These are phyloP conservation scores for Eucalyptus urophylla DNA, from an alignment of 345 rosid genomes.

Conservation along the genomic window DNA sequence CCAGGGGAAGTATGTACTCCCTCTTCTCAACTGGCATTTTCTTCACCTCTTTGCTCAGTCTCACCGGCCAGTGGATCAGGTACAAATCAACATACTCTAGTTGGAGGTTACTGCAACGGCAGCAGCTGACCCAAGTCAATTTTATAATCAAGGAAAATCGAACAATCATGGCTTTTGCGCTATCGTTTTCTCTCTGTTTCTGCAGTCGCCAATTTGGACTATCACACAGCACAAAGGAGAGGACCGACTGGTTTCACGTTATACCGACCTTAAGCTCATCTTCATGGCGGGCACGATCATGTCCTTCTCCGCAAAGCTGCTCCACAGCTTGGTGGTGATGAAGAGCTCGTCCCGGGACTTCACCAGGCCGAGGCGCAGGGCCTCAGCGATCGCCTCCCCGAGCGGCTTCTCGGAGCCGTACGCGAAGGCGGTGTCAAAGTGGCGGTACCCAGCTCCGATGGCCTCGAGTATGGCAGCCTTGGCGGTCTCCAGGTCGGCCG, in stretches of 20 bases:
- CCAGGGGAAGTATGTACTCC: constrained; percentile 2
- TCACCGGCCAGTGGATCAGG: constrained; percentile 18
- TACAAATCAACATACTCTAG: constrained; percentile 19
- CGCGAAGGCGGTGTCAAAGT: constrained; percentile 6
- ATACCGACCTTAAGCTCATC: constrained; percentile 5
- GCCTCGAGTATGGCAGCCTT: constrained; percentile 10
- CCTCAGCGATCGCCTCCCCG: constrained; percentile 5
- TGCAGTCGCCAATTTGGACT: background rate
- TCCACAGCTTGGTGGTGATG: constrained; percentile 13
- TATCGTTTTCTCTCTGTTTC: background rate
- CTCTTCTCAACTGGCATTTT: background rate
- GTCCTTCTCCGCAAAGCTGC: background rate
- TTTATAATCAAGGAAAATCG: background rate
- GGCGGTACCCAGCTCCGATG: constrained; percentile 11
- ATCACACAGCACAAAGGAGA: background rate
- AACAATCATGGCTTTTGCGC: background rate
- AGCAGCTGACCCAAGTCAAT: background rate
- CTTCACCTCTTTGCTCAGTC: background rate
- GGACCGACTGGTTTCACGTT: background rate
- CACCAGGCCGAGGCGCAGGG: constrained; percentile 7
- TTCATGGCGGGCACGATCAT: constrained; percentile 5
- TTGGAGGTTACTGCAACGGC: constrained; percentile 4
- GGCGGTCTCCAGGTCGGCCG: background rate
- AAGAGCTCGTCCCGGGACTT: constrained; percentile 18
- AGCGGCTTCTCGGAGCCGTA: constrained; percentile 8